These are phyloP conservation scores for Auxenochlorella pyrenoidosa DNA, from an alignment of 139 green algal species.

Conservation along the genomic window DNA sequence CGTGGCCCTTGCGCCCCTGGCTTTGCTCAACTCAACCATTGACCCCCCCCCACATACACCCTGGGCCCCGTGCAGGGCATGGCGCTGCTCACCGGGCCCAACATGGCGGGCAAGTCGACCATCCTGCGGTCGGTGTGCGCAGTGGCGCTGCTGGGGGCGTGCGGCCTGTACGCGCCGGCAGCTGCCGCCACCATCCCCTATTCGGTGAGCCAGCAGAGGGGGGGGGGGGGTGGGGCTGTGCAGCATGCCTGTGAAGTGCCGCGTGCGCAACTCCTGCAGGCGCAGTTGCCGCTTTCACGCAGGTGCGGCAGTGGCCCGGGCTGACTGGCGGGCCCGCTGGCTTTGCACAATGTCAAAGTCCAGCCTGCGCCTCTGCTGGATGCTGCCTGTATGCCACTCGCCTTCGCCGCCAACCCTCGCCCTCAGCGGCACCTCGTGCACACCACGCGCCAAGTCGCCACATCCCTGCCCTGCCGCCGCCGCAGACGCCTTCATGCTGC, in stretches of 20 bases:
- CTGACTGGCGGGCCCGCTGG: too few species aligned
- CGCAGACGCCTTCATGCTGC: conserved; percentile 81
- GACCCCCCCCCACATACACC: background rate
- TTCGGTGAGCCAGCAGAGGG: conserved; percentile 7
- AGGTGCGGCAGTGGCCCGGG: too few species aligned
- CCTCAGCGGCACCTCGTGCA: too few species aligned
- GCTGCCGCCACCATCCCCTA: background rate
- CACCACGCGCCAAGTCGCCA: too few species aligned
- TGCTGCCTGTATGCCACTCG: too few species aligned
- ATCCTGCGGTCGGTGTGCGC: conserved; percentile 79
- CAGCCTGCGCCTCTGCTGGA: background rate
- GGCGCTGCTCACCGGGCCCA: conserved; percentile 89
- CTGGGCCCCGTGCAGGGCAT: conserved; percentile 64
- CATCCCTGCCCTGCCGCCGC: background rate
- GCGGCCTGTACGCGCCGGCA: conserved; percentile 69
- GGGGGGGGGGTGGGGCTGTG: background rate
- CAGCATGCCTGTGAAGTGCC: background rate
- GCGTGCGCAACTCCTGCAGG: too few species aligned
- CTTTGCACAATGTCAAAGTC: too few species aligned
- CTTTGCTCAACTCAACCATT: too few species aligned
- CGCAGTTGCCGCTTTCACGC: too few species aligned
- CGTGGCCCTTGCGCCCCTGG: too few species aligned
- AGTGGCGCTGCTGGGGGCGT: conserved; percentile 80
- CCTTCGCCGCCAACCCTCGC: too few species aligned
- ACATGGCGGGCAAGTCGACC: conserved; percentile 96